Percentiles rank a stretch among this genome's conserved stretches.
Conservation (phyloP, 108 stramenopile species). For the Skeletonema tropicum region DNA sequence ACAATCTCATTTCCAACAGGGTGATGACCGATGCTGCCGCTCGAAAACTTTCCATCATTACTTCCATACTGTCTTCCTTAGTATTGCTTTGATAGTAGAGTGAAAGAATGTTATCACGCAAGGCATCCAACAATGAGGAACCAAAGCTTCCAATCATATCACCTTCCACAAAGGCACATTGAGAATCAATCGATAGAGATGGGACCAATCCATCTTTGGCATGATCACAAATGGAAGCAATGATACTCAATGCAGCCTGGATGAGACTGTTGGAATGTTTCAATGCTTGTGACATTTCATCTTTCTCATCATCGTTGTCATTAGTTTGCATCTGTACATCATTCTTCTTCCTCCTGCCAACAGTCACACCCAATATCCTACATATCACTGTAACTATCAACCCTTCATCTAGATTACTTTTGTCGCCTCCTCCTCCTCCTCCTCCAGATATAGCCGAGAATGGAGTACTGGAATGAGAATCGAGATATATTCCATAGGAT, state of each 20-base stretch:
- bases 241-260: constrained; percentile 5
- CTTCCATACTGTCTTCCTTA: background rate
- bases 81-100: background rate
- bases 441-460: background rate
- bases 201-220: constrained; percentile 27
- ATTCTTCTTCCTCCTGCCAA: constrained; percentile 19
- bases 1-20: constrained; percentile 31
- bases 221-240: constrained; percentile 23
- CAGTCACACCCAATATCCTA: constrained; percentile 25
- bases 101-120: constrained; percentile 13
- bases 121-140: constrained; percentile 18
- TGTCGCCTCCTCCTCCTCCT: background rate
- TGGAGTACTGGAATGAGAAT: constrained; percentile 12
- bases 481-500: constrained; percentile 25
- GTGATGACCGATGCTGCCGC: constrained; percentile 19
- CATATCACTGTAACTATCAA: constrained; percentile 28
- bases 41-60: constrained; percentile 13
- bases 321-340: background rate
- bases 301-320: background rate
- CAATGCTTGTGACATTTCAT: background rate
- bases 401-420: constrained; percentile 18
- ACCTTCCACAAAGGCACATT: constrained; percentile 22
- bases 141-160: constrained; percentile 38
- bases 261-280: background rate
- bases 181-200: background rate